These are phyloP conservation scores for Rhizophora apiculata DNA, from an alignment of 345 rosid genomes.

Conservation along the genomic window DNA sequence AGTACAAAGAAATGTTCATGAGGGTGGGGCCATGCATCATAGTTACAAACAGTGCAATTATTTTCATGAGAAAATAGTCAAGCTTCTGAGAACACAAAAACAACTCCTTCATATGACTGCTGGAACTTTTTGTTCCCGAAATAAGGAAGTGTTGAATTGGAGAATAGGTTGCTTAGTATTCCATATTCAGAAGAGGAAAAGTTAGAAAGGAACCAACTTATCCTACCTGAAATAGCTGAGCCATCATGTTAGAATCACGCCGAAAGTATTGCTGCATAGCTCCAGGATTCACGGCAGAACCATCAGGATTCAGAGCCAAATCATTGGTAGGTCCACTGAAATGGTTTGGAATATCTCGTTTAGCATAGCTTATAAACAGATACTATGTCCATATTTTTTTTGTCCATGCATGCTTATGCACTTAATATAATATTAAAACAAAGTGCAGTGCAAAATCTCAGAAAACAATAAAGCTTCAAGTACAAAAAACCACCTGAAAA, in stretches of 20 bases:
- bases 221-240: slow-evolving; percentile 81
- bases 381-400: neutral
- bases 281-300: slow-evolving; percentile 85
- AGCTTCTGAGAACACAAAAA: neutral
- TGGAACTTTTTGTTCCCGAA: neutral
- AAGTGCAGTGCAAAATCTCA: neutral
- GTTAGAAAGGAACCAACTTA: slow-evolving; percentile 4
- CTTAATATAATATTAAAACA: neutral
- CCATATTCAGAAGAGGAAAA: neutral
- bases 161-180: neutral
- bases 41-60: too few relatives aligned
- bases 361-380: slow-evolving; percentile 4
- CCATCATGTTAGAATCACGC: slow-evolving; percentile 68
- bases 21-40: neutral
- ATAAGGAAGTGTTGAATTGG: neutral
- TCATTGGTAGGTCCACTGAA: slow-evolving; percentile 53
- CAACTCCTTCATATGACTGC: neutral
- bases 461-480: neutral
- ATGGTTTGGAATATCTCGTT: slow-evolving; percentile 12
- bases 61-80: too few relatives aligned
- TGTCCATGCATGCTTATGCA: neutral
- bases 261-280: slow-evolving; percentile 84
- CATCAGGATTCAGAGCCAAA: slow-evolving; percentile 71
- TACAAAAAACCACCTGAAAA: too few relatives aligned
- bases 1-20: neutral